phyloP scores from a whole-genome alignment of 495 filamentous ascomycete species.

The Pyrenula aspistea region DNA sequence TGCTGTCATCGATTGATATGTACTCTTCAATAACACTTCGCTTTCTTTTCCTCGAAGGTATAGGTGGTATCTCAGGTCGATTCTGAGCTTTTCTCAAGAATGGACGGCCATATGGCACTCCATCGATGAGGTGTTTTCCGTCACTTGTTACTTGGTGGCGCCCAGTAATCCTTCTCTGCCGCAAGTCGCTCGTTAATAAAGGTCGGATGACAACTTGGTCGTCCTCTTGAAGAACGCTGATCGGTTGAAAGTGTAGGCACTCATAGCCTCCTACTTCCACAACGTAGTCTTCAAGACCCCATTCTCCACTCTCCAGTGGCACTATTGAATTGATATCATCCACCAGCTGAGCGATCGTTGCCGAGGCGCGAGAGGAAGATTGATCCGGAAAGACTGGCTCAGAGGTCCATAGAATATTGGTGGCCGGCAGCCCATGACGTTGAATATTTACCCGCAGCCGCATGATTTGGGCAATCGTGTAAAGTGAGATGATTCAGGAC shows the following conservation, averaged over 20 bases:
- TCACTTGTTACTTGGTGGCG: conserved; percentile 71
- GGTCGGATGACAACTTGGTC: conserved; percentile 82
- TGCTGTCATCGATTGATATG: neutral
- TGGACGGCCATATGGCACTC: conserved; percentile 74
- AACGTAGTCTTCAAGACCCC: conserved; percentile 87
- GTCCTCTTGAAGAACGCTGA: conserved; percentile 65
- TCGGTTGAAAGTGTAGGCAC: conserved; percentile 74
- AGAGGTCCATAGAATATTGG: conserved; percentile 61
- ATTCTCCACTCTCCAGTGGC: conserved; percentile 68
- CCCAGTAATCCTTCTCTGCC: conserved; percentile 62
- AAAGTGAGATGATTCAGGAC: neutral
- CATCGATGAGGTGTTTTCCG: conserved; percentile 80
- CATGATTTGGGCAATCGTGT: conserved; percentile 29
- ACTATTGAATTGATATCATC: conserved; percentile 74
- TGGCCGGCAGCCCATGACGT: conserved; percentile 67
- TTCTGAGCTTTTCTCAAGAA: conserved; percentile 44
- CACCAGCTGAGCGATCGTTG: conserved; percentile 70
- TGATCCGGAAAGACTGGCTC: conserved; percentile 25
- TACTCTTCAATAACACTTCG: neutral
- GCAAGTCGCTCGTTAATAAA: conserved; percentile 61
- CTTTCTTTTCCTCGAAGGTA: conserved; percentile 64
- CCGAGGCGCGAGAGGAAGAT: conserved; percentile 38
- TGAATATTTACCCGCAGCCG: conserved; percentile 73
- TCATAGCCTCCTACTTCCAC: conserved; percentile 79
- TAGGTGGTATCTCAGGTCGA: conserved; percentile 52